These are phyloP conservation scores for Amorphotheca resinae DNA, from an alignment of 495 filamentous ascomycete genomes.

Conservation along the genomic window DNA sequence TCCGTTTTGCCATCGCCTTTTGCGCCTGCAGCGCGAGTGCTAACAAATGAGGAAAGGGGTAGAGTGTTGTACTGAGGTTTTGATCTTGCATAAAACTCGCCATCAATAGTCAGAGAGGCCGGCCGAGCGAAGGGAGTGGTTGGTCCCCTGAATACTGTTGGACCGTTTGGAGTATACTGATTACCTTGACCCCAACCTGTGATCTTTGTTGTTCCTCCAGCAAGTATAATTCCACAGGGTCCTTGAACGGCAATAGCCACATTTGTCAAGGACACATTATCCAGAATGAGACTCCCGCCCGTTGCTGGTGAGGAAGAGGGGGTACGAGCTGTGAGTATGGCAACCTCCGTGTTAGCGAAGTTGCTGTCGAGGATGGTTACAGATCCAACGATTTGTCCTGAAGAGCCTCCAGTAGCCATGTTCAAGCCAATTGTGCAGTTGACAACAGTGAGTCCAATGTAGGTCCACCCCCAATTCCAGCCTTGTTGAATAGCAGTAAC, in stretches of 20 bases:
- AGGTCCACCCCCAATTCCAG: conserved; percentile 30
- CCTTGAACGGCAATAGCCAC: conserved; percentile 39
- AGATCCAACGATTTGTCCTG: conserved; percentile 41
- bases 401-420: conserved; percentile 37
- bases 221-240: conserved; percentile 31
- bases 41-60: conserved; percentile 40
- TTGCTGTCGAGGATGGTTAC: conserved; percentile 56
- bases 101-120: conserved; percentile 19
- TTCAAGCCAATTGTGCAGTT: conserved; percentile 50
- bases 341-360: conserved; percentile 36
- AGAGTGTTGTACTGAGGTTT: conserved; percentile 46
- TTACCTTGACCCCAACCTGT: conserved; percentile 35
- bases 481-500: conserved; percentile 1
- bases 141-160: neutral
- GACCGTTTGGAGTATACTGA: neutral
- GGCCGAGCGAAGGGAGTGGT: conserved; percentile 30
- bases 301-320: conserved; percentile 38
- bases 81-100: conserved; percentile 22
- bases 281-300: conserved; percentile 41
- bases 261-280: conserved; percentile 51
- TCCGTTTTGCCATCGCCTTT: conserved; percentile 38
- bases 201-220: conserved; percentile 44
- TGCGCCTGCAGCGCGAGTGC: conserved; percentile 32
- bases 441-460: conserved; percentile 39
- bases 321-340: conserved; percentile 24